Evolutionary conservation across 2,329 filamentous ascomycete species (phyloP), one percentile per base, ranked within the genome.

Genomic region (Zelopaecilomyces penicillatus): DNA sequence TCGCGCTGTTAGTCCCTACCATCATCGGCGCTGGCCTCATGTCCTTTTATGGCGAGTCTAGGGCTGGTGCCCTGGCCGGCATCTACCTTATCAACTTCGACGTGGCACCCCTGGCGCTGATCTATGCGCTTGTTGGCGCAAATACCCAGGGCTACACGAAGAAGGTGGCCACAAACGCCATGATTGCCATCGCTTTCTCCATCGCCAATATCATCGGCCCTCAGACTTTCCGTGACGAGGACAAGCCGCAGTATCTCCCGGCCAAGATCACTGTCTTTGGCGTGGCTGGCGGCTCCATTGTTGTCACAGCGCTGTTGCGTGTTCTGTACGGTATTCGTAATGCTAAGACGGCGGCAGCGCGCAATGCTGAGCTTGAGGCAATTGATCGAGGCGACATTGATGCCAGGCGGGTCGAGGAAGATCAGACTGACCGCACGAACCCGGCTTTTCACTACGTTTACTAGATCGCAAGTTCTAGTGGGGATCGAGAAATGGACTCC

Each of bases 91-190:
- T 58, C 42, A 65, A 73, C 1, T 60, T 70, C 3, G 76, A 67
- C 48, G 74, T 78, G 5, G 67, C 70, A 3, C 71, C 72, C 10
- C 60, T 79, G n/a, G 73, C 76, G 0, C 60, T 78, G 5, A 68
- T 73, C 1, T 64, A 78, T 29, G 73, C 73, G 45, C 63, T 75
- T 52, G 70, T 71, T 3, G 67, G 70, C 4, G 63, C 67, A 30
- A 74, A 74, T 38, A 56, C 69, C 0, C 70, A 64, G 4, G 68
- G 69, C 4, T 71, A 71, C 52, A 72, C 68, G 4, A 71, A 71
- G 56, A 64, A 68, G 19, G 64, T 67, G 3, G 67, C 69, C 0
- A 59, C 62, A 4, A 67, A 67, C 2, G 69, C 66, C 0, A 58
- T 70, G 33, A 65, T 72, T 6, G 71, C 71, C 50, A 46, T 70